Base-by-base conservation (phyloP, 1,139 yeast genomes). In the Pichia sp. region DNA sequence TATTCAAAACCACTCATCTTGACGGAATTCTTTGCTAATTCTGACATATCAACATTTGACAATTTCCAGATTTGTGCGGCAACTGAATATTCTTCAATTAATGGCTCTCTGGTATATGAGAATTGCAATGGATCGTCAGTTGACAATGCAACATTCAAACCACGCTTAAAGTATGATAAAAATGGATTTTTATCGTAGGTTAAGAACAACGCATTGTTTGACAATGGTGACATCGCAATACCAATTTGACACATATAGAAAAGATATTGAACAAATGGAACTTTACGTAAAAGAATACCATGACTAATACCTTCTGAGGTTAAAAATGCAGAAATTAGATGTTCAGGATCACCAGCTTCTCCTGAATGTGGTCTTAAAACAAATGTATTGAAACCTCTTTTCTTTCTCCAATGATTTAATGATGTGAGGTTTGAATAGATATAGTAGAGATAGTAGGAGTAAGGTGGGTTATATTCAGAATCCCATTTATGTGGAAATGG, bases 341-440 rank as follows among this genome's bases (percentile, higher is more conserved):
- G 98, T 60, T 90, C 97, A 1, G 98, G 97, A 61, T 94, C 97
- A 47, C 99, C 99, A 7, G 98, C 99, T 68, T 94, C 99, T 55
- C 99, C 99, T 59, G 96, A 87, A 65, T 94, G 99, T 2, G 99
- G 99, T 60, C 98, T 79, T 58, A 94, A 72, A 20, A 88, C 95
- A 67, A 94, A 83, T 0, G 97, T 90, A 63, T 87, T 90, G 68
- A 78, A 85, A 0, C 86, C 84, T 47, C 89, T 74, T 53, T 71
- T 74, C 39, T 73, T 69, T 67, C 99, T 79, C 77, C 92, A 82
- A 55, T 82, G 80, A 64, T 94, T 94, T 66, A 94, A 75, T 5
- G 95, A 78, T 1, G 95, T 80, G 68, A 92, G 68, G 65, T 90
- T 90, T 39, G 97, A 84, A 64, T 79, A 92, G 53, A 92, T 66